phyloP scores from a whole-genome alignment of 2,329 filamentous ascomycete species.

The Leptodontidium sp. region DNA sequence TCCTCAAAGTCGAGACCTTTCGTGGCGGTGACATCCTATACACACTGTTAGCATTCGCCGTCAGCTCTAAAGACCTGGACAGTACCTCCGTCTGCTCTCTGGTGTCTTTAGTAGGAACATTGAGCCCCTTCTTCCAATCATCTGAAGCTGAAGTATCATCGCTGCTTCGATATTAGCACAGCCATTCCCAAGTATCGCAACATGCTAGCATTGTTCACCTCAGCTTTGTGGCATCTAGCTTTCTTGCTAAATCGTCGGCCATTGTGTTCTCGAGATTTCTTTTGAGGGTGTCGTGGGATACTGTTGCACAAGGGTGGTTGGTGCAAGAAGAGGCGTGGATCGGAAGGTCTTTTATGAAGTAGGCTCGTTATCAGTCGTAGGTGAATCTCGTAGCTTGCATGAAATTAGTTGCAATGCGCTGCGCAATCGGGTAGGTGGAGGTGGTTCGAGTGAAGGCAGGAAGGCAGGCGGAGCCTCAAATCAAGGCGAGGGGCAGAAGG shows the following conservation, averaged over 20 bases:
- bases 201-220: slow-evolving; percentile 47
- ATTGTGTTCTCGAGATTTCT: slow-evolving; percentile 45
- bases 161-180: slow-evolving; percentile 55
- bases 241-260: slow-evolving; percentile 59
- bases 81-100: slow-evolving; percentile 82
- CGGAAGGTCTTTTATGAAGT: slow-evolving; percentile 1
- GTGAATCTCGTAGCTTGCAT: slow-evolving; percentile 31
- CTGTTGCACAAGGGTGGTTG: slow-evolving; percentile 8
- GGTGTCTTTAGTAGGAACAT: slow-evolving; percentile 76
- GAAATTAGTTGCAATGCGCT: slow-evolving; percentile 19
- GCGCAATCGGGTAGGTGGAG: slow-evolving; percentile 4
- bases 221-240: slow-evolving; percentile 63
- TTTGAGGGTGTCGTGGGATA: slow-evolving; percentile 1
- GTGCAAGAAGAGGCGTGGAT: slow-evolving; percentile 7
- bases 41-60: slow-evolving; percentile 29
- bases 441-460: slow-evolving; percentile 21
- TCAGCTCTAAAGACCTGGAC: not conserved
- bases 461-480: slow-evolving; percentile 27
- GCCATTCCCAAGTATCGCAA: slow-evolving; percentile 40
- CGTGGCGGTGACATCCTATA: slow-evolving; percentile 94
- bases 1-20: slow-evolving; percentile 98
- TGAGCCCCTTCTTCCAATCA: slow-evolving; percentile 79
- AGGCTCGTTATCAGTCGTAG: slow-evolving; percentile 21
- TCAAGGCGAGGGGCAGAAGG: slow-evolving; percentile 35
- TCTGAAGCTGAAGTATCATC: slow-evolving; percentile 52